Base-by-base conservation (phyloP, 2,329 filamentous ascomycete species). In the Fusarium nisikadoi region DNA sequence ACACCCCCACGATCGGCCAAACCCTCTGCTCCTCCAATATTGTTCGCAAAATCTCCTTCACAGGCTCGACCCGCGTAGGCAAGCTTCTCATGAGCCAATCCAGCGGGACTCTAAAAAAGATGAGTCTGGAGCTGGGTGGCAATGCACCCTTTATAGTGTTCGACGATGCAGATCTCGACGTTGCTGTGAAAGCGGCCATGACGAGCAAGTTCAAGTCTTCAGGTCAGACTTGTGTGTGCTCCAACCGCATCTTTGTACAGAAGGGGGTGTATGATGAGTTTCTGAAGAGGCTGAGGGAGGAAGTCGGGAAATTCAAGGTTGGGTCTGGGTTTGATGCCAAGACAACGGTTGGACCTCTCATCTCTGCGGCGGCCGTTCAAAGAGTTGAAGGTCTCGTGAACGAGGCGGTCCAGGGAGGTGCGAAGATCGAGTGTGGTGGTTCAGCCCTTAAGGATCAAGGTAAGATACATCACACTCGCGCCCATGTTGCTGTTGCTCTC, bases 151-250 rank as follows among this genome's bases (percentile, higher is more conserved):
- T 94, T 79, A 93, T 20, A 25, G 42, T 43, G 16, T 43, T 43
- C 10, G 23, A 43, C 11, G 90, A 94, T 77, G 82, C 94, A 20
- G 91, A 93, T 46, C 81, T 82, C 12, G 92, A 92, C 5, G 90
- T 94, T 72, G 81, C 59, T 85, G 70, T 79, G 16, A 25, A 42
- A 25, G 41, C 41, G 11, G 84, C 93, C 33, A 88, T 97, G 55
- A 84, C 90, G 23, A 93, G 89, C 76, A 97, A 97, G 81, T 97
- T 97, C 88, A 91, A 94, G 62, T 93, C 91, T 36, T 94, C 92
- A 0, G 94, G 94, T 39, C 94, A 98, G 85, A 97, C 94, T 0
- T 98, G 95, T 80, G 94, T 97, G 16, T 94, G 91, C 77, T 91
- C 92, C 12, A 94, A 95, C 83, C 86, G 93, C 20, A 87, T 95